A percentile compares a stretch with the other conserved stretches of the same genome.
phyloP scores from a whole-genome alignment of 2,329 filamentous ascomycete genomes.

The Chrysosporium queenslandicum region DNA sequence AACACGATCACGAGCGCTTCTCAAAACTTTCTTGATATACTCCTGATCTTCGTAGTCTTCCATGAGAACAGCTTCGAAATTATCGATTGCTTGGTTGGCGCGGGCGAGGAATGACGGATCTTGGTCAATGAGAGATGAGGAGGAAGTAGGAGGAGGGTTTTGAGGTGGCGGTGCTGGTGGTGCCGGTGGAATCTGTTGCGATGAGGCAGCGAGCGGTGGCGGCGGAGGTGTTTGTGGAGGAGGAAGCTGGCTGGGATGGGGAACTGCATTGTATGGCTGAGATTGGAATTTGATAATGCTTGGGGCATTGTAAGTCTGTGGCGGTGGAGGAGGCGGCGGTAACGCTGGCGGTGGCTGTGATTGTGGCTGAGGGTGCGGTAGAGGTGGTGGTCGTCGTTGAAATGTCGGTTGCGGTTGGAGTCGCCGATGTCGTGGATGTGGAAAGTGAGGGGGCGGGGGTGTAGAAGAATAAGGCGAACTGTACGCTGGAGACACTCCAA shows the following conservation, averaged over 20 bases:
- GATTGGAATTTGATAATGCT: slow-evolving; percentile 12
- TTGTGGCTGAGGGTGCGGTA: slow-evolving; percentile 24
- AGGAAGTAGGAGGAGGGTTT: slow-evolving; percentile 10
- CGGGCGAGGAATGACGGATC: slow-evolving; percentile 32
- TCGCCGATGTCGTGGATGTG: slow-evolving; percentile 2
- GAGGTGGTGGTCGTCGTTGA: slow-evolving; percentile 15
- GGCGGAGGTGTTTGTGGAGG: slow-evolving; percentile 1
- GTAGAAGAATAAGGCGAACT: slow-evolving; percentile 35
- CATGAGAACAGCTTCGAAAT: slow-evolving; percentile 37
- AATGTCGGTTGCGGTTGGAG: slow-evolving; percentile 15
- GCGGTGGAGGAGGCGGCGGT: neutral
- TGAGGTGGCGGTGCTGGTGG: slow-evolving; percentile 22
- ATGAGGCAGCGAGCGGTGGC: neutral
- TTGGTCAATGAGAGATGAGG: slow-evolving; percentile 16
- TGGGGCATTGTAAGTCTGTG: slow-evolving; percentile 10
- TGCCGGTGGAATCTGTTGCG: slow-evolving; percentile 1
- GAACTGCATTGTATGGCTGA: slow-evolving; percentile 7
- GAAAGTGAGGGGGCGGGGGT: slow-evolving; percentile 23
- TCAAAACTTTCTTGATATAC: slow-evolving; percentile 37
- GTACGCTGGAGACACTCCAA: slow-evolving; percentile 30
- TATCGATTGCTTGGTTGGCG: slow-evolving; percentile 37
- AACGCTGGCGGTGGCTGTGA: slow-evolving; percentile 7
- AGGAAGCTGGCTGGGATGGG: slow-evolving; percentile 6
- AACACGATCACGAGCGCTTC: slow-evolving; percentile 35
- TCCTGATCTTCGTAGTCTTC: slow-evolving; percentile 39